Base-by-base conservation (phyloP, 768 basidiomycete genomes). In the Gautieria morchelliformis region DNA sequence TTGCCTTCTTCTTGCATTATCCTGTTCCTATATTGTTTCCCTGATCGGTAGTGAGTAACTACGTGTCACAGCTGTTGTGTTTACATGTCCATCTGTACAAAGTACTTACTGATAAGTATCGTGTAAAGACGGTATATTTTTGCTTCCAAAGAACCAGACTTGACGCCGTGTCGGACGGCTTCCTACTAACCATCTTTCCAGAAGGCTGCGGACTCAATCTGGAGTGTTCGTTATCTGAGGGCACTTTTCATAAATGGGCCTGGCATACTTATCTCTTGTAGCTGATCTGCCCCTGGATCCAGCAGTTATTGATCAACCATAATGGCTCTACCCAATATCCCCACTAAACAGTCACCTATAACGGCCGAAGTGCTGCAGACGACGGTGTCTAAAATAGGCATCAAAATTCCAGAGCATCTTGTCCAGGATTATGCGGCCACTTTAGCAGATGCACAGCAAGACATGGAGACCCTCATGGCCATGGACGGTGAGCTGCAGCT, bases 341-440 rank as follows among this genome's bases (percentile, higher is more conserved):
- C 10, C 17, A 37, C 33, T 12, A 15, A 53, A 53, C 12, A 14
- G 1, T 55, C 40, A 17, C 12, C 40, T 14, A 46, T 55, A 6
- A 55, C 53, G 17, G 22, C 53, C n/a, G 41, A 55, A 35, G 41
- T 55, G 6, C 27, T 55, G 14, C 53, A 55, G 42, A 45, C 20
- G 41, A 55, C 53, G 20, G 53, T 45, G 40, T 55, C 53, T n/a
- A 55, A 46, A 45, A 55, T 55, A n/a, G 32, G 32, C 24, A 30
- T 44, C n/a, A 5, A 55, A 35, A 45, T 55, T 30, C 53, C 41
- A 32, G 53, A 55, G 37, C 20, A 55, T 35, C 53, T 55, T 20
- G 53, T 55, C 19, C 39, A 44, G 42, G 53, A 55, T 44, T 55
- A 55, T 46, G 46, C 53, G 42, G 41, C 53, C 24, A 41, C 53